Evolutionary conservation across 257 asterid species (phyloP).

Genomic region (Lycium ferocissimum): DNA sequence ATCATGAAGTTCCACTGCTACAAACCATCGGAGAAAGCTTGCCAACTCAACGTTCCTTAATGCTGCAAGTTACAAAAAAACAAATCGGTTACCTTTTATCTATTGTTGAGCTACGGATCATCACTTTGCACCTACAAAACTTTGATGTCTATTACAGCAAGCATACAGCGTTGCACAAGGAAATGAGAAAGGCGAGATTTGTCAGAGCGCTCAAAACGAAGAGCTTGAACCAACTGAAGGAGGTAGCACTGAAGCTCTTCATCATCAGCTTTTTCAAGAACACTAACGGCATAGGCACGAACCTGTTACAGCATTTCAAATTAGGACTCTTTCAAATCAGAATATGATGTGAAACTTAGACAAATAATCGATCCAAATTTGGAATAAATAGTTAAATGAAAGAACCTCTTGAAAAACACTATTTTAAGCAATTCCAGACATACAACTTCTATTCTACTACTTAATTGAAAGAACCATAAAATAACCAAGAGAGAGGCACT

Average conservation of each 20-base stretch:
- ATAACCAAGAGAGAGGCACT: neutral
- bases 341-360: constrained; percentile 13
- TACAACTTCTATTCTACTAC: neutral
- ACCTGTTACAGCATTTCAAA: constrained; percentile 54
- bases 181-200: constrained; percentile 91
- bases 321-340: constrained; percentile 24
- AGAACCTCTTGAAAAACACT: neutral
- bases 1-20: constrained; percentile 98
- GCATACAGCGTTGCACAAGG: constrained; percentile 95
- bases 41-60: constrained; percentile 89
- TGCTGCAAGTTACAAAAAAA: constrained; percentile 59
- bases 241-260: constrained; percentile 99
- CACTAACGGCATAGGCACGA: constrained; percentile 97
- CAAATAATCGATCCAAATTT: neutral
- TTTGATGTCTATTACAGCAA: constrained; percentile 38
- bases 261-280: constrained; percentile 97
- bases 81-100: constrained; percentile 10
- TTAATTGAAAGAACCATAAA: neutral
- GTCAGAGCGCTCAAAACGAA: constrained; percentile 96
- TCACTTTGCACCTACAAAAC: constrained; percentile 31
- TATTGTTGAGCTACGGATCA: neutral
- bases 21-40: constrained; percentile 99
- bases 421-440: neutral
- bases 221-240: constrained; percentile 98
- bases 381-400: too few relatives aligned